phyloP scores from a whole-genome alignment of 1,284 basidiomycete genomes.

The Pholiota adiposa region DNA sequence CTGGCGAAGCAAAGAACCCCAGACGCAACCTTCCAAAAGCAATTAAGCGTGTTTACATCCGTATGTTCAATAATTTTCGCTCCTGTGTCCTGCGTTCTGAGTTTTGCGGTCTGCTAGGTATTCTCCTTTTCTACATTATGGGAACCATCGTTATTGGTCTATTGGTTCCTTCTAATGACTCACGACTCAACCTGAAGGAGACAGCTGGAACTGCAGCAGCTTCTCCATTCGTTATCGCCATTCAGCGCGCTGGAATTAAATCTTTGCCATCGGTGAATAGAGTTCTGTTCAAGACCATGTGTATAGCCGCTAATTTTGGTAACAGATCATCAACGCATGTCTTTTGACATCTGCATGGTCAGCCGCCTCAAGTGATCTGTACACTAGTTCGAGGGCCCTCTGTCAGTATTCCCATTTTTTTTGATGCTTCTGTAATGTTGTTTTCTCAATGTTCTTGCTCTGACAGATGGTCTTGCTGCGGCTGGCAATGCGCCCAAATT shows the following conservation, averaged over 20 bases:
- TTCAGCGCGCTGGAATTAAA: constrained; percentile 74
- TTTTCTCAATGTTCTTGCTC: neutral
- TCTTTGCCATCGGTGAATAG: constrained; percentile 61
- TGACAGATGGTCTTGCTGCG: constrained; percentile 73
- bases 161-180: constrained; percentile 72
- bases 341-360: constrained; percentile 88
- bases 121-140: constrained; percentile 71
- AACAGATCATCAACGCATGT: constrained; percentile 83
- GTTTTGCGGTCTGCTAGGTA: constrained; percentile 34
- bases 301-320: neutral
- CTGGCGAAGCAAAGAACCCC: constrained; percentile 79
- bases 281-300: constrained; percentile 2
- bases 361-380: constrained; percentile 84
- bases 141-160: constrained; percentile 74
- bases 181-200: constrained; percentile 53
- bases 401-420: constrained; percentile 50
- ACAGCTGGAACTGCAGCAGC: constrained; percentile 62
- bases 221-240: constrained; percentile 86
- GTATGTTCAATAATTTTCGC: constrained; percentile 30
- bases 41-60: constrained; percentile 79
- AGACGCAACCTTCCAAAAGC: constrained; percentile 69
- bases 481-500: constrained; percentile 79
- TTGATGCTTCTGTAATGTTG: neutral
- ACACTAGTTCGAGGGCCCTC: constrained; percentile 80
- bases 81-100: neutral